Percentiles rank a stretch among this genome's conserved stretches.
Evolutionary conservation across 176 grass and related monocot species (phyloP).

Genomic region (Stipa capillata): DNA sequence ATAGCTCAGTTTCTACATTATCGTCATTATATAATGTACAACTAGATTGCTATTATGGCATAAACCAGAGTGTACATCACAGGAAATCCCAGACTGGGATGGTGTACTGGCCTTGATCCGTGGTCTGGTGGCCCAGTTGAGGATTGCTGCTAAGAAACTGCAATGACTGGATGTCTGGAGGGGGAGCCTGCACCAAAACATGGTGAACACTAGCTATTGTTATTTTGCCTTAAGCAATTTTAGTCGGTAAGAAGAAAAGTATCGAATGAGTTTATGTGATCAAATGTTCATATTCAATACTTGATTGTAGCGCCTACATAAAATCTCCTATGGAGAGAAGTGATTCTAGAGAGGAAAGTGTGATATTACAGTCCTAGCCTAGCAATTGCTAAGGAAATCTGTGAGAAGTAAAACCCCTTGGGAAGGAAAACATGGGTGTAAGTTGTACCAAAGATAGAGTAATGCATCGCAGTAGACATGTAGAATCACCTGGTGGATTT

Average conservation of each 20-base stretch:
- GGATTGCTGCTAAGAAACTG: constrained; percentile 72
- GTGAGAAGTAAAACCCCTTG: neutral
- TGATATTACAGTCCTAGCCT: neutral
- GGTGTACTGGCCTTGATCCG: constrained; percentile 73
- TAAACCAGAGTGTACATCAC: constrained; percentile 31
- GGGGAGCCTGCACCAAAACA: constrained; percentile 34
- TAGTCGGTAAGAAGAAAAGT: neutral
- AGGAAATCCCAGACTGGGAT: constrained; percentile 94
- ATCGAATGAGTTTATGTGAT: neutral
- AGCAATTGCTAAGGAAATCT: neutral
- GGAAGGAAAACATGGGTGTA: neutral
- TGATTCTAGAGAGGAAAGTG: neutral
- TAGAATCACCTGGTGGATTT: constrained; percentile 58
- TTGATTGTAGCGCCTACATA: neutral
- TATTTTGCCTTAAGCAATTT: neutral
- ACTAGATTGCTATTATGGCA: neutral
- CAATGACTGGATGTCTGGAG: constrained; percentile 61
- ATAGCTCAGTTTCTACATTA: neutral
- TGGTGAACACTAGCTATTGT: neutral
- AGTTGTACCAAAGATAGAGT: neutral
- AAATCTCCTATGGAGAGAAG: neutral
- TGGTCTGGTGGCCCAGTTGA: constrained; percentile 63
- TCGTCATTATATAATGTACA: constrained; percentile 32
- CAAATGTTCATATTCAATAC: neutral
- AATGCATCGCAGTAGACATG: neutral